These are phyloP conservation scores for Wickerhamomyces kurtzmanii DNA, from an alignment of 805 yeast genomes.

Conservation along the genomic window DNA sequence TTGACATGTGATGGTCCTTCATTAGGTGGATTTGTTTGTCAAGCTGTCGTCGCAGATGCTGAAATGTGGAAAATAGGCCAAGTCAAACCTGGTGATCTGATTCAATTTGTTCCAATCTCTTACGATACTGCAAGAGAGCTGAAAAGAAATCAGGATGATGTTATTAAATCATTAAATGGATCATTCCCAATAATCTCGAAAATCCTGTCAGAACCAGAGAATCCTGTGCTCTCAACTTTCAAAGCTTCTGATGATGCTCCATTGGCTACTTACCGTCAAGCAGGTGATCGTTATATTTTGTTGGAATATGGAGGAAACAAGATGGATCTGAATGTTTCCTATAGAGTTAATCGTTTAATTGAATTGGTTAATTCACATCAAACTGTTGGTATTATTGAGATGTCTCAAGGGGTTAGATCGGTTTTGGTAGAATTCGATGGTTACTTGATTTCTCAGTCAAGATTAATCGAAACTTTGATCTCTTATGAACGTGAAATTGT, in stretches of 20 bases:
- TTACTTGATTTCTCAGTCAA: slow-evolving; percentile 45
- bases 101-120: slow-evolving; percentile 71
- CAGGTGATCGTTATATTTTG: slow-evolving; percentile 89
- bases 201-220: slow-evolving; percentile 36
- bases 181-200: slow-evolving; percentile 19
- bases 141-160: slow-evolving; percentile 49
- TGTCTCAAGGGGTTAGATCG: slow-evolving; percentile 97
- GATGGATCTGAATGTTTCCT: slow-evolving; percentile 77
- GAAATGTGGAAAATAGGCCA: slow-evolving; percentile 99
- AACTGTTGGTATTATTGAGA: slow-evolving; percentile 79
- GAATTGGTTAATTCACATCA: slow-evolving; percentile 56
- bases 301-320: slow-evolving; percentile 89
- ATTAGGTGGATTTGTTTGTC: slow-evolving; percentile 94
- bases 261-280: slow-evolving; percentile 80
- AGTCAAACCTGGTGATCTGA: slow-evolving; percentile 86
- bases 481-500: slow-evolving; percentile 71
- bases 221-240: slow-evolving; percentile 58
- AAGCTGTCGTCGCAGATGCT: slow-evolving; percentile 90
- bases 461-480: slow-evolving; percentile 51
- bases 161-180: slow-evolving; percentile 35
- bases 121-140: slow-evolving; percentile 59
- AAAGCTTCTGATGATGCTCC: slow-evolving; percentile 46
- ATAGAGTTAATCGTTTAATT: slow-evolving; percentile 77
- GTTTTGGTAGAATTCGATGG: slow-evolving; percentile 83
- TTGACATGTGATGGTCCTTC: slow-evolving; percentile 97